Base-by-base conservation (phyloP, 768 basidiomycete genomes). In the Collybiopsis confluens region DNA sequence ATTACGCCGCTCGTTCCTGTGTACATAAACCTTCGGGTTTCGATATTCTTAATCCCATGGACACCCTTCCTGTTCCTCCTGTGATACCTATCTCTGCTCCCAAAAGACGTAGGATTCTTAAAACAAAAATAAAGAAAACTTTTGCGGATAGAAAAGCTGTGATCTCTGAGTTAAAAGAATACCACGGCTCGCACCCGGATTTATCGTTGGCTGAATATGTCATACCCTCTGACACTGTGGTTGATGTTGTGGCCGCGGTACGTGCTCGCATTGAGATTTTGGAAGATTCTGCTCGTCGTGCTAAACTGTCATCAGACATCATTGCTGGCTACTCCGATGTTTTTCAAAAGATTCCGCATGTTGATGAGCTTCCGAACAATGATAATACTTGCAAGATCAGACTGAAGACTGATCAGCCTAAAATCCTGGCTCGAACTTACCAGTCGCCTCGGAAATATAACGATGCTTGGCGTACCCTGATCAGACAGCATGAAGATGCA, bases 381-480 rank as follows among this genome's bases (percentile, higher is more conserved):
- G 2, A n/a, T n/a, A n/a, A 47, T 65, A 0, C 43, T 45, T 9
- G 65, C 60, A 38, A 52, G 1, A 55, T 72, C 2, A 27, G 41
- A 0, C 24, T 67, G 0, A 68, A 63, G 3, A 59, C 68, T 16
- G 56, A 65, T 1, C 24, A 59, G 2, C 47, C 58, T 2, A 37
- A 52, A 0, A 60, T 73, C 2, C 49, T 57, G 0, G 38, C 46
- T 0, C 55, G 60, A 0, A 49, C 55, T 0, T 73, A 72, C 26
- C 47, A 62, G 0, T 69, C 61, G 20, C 70, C 70, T 0, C 58
- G 64, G 7, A 72, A 71, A 43, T 73, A 67, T 37, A 45, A 59
- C 3, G 64, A 64, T 0, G 65, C 62, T 0, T 74, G 73, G 73
- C n/a, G 56, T 0, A 60, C 27, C 0, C 50, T 73, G 0, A 57